Conservation (phyloP, 805 yeast species). For the Jamesozyma piceae region DNA sequence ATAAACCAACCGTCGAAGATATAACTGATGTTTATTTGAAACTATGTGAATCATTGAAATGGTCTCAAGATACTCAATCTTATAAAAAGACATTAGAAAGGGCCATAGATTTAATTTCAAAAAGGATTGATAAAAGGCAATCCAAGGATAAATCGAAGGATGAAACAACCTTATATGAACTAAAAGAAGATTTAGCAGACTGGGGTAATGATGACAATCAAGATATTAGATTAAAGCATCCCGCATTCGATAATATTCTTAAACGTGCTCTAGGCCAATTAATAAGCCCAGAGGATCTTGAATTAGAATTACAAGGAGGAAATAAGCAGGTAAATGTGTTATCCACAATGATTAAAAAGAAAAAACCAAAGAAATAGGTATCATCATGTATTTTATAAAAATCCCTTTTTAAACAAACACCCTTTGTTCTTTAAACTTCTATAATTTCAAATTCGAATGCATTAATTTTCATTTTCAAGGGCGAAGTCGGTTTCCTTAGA, state of each 20-base stretch:
- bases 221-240: slow-evolving; percentile 10
- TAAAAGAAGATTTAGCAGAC: slow-evolving; percentile 48
- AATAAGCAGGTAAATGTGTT: slow-evolving; percentile 44
- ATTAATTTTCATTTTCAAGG: no score
- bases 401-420: no score
- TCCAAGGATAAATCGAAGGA: slow-evolving; percentile 30
- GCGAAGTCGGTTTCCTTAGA: no score
- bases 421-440: no score
- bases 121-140: slow-evolving; percentile 29
- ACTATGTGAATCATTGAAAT: slow-evolving; percentile 17
- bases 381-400: background rate
- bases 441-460: no score
- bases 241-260: slow-evolving; percentile 8
- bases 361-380: slow-evolving; percentile 16
- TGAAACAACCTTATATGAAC: slow-evolving; percentile 42
- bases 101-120: slow-evolving; percentile 43
- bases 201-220: slow-evolving; percentile 24
- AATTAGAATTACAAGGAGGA: slow-evolving; percentile 5
- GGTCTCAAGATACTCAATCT: slow-evolving; percentile 11
- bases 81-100: slow-evolving; percentile 15
- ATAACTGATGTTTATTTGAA: slow-evolving; percentile 12
- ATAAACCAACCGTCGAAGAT: background rate
- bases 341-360: slow-evolving; percentile 54
- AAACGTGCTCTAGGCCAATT: slow-evolving; percentile 11
- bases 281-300: slow-evolving; percentile 7